These are phyloP conservation scores for Penicillium sclerotigenum DNA, from an alignment of 2,329 filamentous ascomycete species.

Conservation along the genomic window DNA sequence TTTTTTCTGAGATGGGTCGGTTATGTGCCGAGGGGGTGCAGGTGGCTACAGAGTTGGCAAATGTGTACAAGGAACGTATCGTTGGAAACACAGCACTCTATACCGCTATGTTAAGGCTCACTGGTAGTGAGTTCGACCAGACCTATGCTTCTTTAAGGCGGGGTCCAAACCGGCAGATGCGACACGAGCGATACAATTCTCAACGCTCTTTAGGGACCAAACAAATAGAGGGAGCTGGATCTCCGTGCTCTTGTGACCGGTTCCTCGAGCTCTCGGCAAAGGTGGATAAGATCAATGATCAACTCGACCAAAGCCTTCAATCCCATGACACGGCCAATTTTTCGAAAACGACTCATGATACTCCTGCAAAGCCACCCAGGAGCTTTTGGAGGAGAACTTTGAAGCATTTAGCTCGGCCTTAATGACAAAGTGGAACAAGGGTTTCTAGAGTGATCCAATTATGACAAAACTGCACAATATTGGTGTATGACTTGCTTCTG, in stretches of 20 bases:
- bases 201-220: neutral
- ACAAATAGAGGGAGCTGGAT: neutral
- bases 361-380: neutral
- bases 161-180: neutral
- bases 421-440: neutral
- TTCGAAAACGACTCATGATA: neutral
- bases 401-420: neutral
- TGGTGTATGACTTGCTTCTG: neutral
- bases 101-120: neutral
- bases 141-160: neutral
- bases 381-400: conserved; percentile 1
- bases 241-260: neutral
- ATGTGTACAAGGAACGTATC: neutral
- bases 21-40: neutral
- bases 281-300: neutral
- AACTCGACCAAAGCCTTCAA: neutral
- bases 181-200: neutral
- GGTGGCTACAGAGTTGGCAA: neutral
- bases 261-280: neutral
- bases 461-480: neutral
- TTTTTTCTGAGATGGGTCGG: neutral
- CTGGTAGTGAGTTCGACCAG: neutral
- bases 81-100: neutral
- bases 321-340: neutral
- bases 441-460: neutral